phyloP scores from a whole-genome alignment of 106 monocot species.

The Dioscorea zingiberensis region DNA sequence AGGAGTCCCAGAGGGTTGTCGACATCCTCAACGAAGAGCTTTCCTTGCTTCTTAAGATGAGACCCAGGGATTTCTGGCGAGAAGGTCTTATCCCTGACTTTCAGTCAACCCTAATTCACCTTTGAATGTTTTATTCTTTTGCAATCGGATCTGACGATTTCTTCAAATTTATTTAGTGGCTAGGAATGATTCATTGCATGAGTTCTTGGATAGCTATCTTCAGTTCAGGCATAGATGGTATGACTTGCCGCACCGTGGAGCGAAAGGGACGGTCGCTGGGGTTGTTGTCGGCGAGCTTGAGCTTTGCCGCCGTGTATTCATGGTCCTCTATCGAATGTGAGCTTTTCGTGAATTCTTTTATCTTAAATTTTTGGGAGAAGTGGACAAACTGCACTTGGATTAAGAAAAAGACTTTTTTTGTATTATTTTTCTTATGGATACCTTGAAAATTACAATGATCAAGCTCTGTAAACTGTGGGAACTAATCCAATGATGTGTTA shows the following conservation, averaged over 20 bases:
- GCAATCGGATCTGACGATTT: background rate
- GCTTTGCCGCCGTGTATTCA: slow-evolving; percentile 62
- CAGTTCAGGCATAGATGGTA: slow-evolving; percentile 85
- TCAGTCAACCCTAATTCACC: slow-evolving; percentile 10
- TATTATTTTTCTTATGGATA: no score
- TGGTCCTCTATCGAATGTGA: slow-evolving; percentile 66
- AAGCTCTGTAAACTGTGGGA: no score
- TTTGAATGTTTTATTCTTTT: background rate
- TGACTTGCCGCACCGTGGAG: slow-evolving; percentile 78
- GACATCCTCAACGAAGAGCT: slow-evolving; percentile 76
- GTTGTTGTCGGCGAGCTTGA: slow-evolving; percentile 59
- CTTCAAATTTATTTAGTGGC: slow-evolving; percentile 40
- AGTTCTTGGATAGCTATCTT: slow-evolving; percentile 80
- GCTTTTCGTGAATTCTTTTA: background rate
- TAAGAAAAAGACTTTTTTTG: no score
- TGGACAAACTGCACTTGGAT: no score
- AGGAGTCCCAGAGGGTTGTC: slow-evolving; percentile 79
- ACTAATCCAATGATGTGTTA: no score
- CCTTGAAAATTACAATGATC: no score
- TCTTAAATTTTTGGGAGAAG: no score
- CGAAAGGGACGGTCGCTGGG: slow-evolving; percentile 47
- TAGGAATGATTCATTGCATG: slow-evolving; percentile 56
- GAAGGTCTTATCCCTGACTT: slow-evolving; percentile 36
- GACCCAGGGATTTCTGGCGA: slow-evolving; percentile 73
- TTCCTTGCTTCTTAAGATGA: slow-evolving; percentile 47